Evolutionary conservation across 345 rosid species (phyloP), one percentile per base, ranked within the genome.

Genomic region (Acer yangbiense): DNA sequence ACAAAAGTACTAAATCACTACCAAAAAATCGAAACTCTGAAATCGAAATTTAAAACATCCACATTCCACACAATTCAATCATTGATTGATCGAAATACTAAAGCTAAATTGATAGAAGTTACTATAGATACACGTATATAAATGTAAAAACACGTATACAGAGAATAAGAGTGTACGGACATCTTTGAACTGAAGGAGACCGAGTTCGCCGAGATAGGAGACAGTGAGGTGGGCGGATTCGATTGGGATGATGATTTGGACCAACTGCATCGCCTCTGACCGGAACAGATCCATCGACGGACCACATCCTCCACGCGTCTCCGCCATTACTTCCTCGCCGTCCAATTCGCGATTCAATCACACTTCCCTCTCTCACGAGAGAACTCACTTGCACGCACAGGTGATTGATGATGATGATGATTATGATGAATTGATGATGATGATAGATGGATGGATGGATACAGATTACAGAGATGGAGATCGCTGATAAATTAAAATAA

Each of bases 251-350:
- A 92, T 92, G 87, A 94, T 85, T 79, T 92, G 99, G 27, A 92
- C 93, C 85, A 96, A 88, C 52, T 96, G 99, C 99, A 94, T 94
- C 81, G 94, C 68, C 87, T 96, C 99, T 17, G 98, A 96, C 71
- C 97, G 85, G 78, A 96, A 79, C 76, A 96, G 95, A 90, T 93
- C 99, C 96, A 96, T 94, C 89, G 93, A 88, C 80, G 97, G 98
- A 74, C 89, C 88, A 82, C 97, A 93, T 60, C 96, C 93, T 80
- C 90, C 93, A 4, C 82, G 79, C 11, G 32, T 79, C 80, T 86
- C 93, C 77, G 69, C 94, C 89, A 94, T 93, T 72, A 73, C 50
- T 25, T 65, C 76, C 52, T 55, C 71, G 25, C 32, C 65, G 54
- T 60, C 74, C 46, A 79, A 71, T 75, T 57, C 20, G 78, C 20